Evolutionary conservation across 768 basidiomycete species (phyloP).

Genomic region (Agrocybe pediades): DNA sequence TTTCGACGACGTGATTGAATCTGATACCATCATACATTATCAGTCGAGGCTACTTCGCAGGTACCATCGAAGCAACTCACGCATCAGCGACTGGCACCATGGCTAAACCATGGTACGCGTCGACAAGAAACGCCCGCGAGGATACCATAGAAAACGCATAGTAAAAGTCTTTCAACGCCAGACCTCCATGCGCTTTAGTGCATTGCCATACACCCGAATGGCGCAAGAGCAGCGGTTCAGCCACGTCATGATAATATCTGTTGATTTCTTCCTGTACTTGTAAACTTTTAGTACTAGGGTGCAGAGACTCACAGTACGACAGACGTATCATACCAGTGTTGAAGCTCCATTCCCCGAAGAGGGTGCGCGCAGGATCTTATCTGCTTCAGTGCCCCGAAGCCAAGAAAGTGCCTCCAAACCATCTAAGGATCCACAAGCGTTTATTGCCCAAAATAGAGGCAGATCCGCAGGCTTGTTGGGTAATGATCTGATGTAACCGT

Average conservation of each 20-base stretch:
- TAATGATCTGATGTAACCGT: slow-evolving; percentile 65
- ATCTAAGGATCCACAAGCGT: slow-evolving; percentile 22
- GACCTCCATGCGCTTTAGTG: slow-evolving; percentile 9
- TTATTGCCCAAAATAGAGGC: slow-evolving; percentile 58
- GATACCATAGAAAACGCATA: slow-evolving; percentile 68
- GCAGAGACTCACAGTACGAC: neutral
- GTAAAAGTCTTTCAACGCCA: slow-evolving; percentile 44
- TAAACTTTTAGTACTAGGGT: neutral
- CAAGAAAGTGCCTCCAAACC: slow-evolving; percentile 33
- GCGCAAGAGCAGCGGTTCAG: slow-evolving; percentile 30
- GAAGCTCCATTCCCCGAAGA: slow-evolving; percentile 18
- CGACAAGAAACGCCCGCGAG: slow-evolving; percentile 82
- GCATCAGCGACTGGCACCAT: slow-evolving; percentile 88
- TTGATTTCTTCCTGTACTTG: slow-evolving; percentile 35
- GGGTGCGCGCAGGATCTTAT: slow-evolving; percentile 22
- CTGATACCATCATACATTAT: slow-evolving; percentile 35
- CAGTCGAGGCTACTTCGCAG: slow-evolving; percentile 1
- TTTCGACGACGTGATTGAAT: slow-evolving; percentile 72
- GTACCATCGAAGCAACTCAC: slow-evolving; percentile 41
- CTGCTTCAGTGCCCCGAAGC: slow-evolving; percentile 46
- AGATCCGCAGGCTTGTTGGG: slow-evolving; percentile 54
- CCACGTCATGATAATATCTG: slow-evolving; percentile 36
- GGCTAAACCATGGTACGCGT: slow-evolving; percentile 76
- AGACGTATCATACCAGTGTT: slow-evolving; percentile 23
- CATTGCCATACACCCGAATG: slow-evolving; percentile 17